Evolutionary conservation across 352 stramenopile species (phyloP).

Genomic region (Pythium insidiosum): DNA sequence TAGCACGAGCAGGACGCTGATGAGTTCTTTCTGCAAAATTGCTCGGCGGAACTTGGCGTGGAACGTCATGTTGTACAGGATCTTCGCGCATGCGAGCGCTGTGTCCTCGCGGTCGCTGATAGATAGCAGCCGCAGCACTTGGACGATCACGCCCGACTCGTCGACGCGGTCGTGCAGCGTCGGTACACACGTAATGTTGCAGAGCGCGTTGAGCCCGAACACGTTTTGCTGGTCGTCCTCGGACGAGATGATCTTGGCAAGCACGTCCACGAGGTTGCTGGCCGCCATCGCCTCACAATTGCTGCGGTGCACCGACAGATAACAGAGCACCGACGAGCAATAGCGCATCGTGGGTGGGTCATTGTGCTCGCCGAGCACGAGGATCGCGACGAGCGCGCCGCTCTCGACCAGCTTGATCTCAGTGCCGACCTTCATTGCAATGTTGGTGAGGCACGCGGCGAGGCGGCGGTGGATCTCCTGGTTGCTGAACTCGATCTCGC

Average conservation of each 20-base stretch:
- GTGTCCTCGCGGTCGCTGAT: constrained; percentile 35
- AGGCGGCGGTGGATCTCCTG: constrained; percentile 69
- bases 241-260: constrained; percentile 45
- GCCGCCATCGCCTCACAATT: constrained; percentile 76
- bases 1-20: constrained; percentile 33
- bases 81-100: constrained; percentile 50
- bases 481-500: constrained; percentile 78
- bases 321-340: constrained; percentile 64
- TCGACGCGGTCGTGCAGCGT: constrained; percentile 67
- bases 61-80: constrained; percentile 63
- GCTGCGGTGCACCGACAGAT: constrained; percentile 46
- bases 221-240: constrained; percentile 54
- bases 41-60: constrained; percentile 45
- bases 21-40: constrained; percentile 47
- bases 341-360: constrained; percentile 64
- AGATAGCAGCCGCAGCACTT: constrained; percentile 45
- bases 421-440: constrained; percentile 40
- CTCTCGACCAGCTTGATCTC: constrained; percentile 63
- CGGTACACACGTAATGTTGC: constrained; percentile 61
- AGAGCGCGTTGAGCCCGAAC: constrained; percentile 67
- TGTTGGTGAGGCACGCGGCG: constrained; percentile 69
- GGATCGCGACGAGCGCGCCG: constrained; percentile 49
- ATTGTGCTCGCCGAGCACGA: constrained; percentile 64
- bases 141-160: constrained; percentile 36
- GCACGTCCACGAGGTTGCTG: constrained; percentile 55